These are phyloP conservation scores for Polytrichum commune DNA, from an alignment of 225 moss, liverwort and hornwort genomes.

Conservation along the genomic window DNA sequence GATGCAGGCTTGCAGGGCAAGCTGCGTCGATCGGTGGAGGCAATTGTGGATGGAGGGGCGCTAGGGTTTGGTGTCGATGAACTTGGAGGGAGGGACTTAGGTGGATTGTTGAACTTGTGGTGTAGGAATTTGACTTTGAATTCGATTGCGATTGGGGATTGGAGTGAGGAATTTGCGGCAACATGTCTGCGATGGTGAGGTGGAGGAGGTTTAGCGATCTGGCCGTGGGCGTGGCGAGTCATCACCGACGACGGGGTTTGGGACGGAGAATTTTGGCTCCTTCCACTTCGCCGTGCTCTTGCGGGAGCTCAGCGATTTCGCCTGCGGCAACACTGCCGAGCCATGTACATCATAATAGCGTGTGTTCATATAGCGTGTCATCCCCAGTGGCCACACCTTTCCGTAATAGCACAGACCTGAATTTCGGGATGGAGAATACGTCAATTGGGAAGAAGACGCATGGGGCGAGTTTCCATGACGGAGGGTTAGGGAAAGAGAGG, in stretches of 20 bases:
- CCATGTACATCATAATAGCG: conserved; percentile 40
- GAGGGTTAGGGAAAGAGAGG: conserved; percentile 37
- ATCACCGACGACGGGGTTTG: conserved; percentile 34
- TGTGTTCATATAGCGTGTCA: conserved; percentile 47
- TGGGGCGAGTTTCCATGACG: conserved; percentile 48
- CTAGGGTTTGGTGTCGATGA: conserved; percentile 1
- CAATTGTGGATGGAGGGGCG: conserved; percentile 1
- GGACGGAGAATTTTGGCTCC: conserved; percentile 30
- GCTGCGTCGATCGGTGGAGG: not conserved
- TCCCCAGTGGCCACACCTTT: conserved; percentile 29
- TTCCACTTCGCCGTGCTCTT: conserved; percentile 23
- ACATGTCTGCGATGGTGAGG: conserved; percentile 60
- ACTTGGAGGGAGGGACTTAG: not conserved
- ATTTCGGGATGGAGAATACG: conserved; percentile 19
- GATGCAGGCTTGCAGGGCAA: conserved; percentile 5
- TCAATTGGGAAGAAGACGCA: conserved; percentile 36
- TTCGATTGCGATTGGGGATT: no score
- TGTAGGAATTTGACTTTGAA: no score
- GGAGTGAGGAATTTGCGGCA: not conserved
- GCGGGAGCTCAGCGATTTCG: conserved; percentile 26
- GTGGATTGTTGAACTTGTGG: no score
- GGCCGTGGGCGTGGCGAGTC: conserved; percentile 35
- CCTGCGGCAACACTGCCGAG: conserved; percentile 19
- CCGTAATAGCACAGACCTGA: conserved; percentile 18
- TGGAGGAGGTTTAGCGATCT: conserved; percentile 72